phyloP scores from a whole-genome alignment of 2,329 filamentous ascomycete genomes.

The Pseudocercospora cruenta region DNA sequence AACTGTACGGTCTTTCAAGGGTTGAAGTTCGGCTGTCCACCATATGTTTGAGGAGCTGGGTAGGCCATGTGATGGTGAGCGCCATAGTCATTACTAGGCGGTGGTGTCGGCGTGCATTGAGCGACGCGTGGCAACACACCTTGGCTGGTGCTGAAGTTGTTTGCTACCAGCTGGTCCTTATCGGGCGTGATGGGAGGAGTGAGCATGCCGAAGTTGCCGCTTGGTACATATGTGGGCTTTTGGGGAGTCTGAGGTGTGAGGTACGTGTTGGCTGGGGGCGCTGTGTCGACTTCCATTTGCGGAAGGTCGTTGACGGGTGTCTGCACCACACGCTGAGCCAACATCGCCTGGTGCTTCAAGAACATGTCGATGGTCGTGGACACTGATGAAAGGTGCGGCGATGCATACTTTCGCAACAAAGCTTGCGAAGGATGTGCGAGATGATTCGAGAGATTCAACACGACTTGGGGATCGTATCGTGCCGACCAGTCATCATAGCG shows the following conservation, averaged over 20 bases:
- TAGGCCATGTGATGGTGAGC: constrained; percentile 27
- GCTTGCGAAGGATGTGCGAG: constrained; percentile 70
- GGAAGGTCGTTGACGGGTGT: constrained; percentile 26
- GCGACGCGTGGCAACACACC: constrained; percentile 28
- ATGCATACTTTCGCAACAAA: constrained; percentile 69
- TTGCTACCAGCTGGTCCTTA: constrained; percentile 41
- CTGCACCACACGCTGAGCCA: constrained; percentile 37
- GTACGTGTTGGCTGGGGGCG: constrained; percentile 41
- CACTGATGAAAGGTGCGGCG: constrained; percentile 66
- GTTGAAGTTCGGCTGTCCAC: constrained; percentile 35
- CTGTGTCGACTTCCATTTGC: constrained; percentile 32
- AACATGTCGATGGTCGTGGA: constrained; percentile 68
- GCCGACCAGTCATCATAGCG: constrained; percentile 74
- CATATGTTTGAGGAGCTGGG: constrained; percentile 25
- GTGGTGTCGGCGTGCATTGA: constrained; percentile 39
- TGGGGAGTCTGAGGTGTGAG: constrained; percentile 77
- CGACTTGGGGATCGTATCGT: constrained; percentile 69
- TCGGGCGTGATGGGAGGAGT: constrained; percentile 87
- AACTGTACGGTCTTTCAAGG: not conserved
- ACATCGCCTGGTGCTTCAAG: constrained; percentile 61
- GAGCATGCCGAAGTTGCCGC: constrained; percentile 72
- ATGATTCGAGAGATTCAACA: constrained; percentile 66
- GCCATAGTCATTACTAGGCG: constrained; percentile 34
- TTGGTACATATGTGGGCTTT: constrained; percentile 68
- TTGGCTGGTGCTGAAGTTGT: constrained; percentile 32